Evolutionary conservation across 345 rosid genomes (phyloP), one percentile per base, ranked within the genome.

Genomic region (Dovyalis caffra): DNA sequence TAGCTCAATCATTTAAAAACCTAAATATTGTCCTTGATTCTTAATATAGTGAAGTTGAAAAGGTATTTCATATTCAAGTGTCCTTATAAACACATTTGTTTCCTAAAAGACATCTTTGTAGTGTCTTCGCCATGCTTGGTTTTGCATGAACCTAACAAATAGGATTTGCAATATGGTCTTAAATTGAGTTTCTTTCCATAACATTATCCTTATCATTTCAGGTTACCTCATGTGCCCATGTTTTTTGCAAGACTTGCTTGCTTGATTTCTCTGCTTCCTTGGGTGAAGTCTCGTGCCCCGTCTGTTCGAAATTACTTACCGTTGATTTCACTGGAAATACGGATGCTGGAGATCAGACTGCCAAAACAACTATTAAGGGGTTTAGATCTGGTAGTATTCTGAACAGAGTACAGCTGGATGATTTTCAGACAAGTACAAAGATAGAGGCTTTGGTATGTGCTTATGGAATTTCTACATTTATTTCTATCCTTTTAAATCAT

Each of bases 401-500:
- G 38, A 95, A 91, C 82, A 90, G 99, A 72, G 84, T 95, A 79
- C 84, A 85, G 70, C 82, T 95, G 61, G 81, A 87, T 51, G 90
- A 93, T 70, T 95, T 95, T 81, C 96, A 95, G 87, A 88, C 99
- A 25, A 95, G 99, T 87, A 95, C 99, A 70, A 95, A 95, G 84
- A 92, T 95, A 71, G 99, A 95, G 81, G 99, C 99, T 77, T 85
- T 95, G 96, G 99, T 95, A 87, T 57, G 89, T 71, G 18, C 45
- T 80, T 66, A 73, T 64, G 35, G 64, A 64, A 70, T 71, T 61
- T 18, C 0, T 63, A 35, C 69, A 15, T 43, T 43, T 43, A 23
- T 21, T 10, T 28, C 34, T 31, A 2, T 49, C 43, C 21, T 47
- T 58, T 63, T 4, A 8, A 35, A 33, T 21, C 40, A 15, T 26